Base-by-base conservation (phyloP, 1,284 basidiomycete genomes). In the Termitomyces sp. region DNA sequence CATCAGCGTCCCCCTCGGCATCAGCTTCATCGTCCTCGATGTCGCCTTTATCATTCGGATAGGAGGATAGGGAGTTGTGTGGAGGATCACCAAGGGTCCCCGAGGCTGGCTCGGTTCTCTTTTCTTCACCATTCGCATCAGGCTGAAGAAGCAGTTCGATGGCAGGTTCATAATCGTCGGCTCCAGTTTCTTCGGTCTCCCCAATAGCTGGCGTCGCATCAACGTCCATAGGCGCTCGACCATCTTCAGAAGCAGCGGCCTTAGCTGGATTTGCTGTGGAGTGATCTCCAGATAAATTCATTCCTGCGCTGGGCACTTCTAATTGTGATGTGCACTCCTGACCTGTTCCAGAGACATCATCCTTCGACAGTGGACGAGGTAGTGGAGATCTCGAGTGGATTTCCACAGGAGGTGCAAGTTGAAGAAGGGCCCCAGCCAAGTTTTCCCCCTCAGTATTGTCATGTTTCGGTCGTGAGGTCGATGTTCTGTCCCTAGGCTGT, bases 1-100 rank as follows among this genome's bases (percentile, higher is more conserved):
- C 64, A 51, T 65, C 64, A 26, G 52, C 55, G 24, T 65, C 62
- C 13, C 61, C 62, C 38, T 59, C 58, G 13, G 55, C 58, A 12
- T 59, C 58, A 15, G 47, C 52, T 17, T 57, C 58, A 31, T 42
- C 58, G 7, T 44, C 55, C 13, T 51, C 40, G n/a, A 58, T 50
- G 33, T 48, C 53, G 24, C 48, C 53, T 39, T n/a, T 41, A 19
- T 42, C 36, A n/a, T 24, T 26, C 12, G 3, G 33, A 41, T 19
- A 19, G 8, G 44, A 46, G 3, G 39, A 42, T 10, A 30, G 12
- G 9, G 21, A 8, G 9, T 33, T 12, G 19, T 21, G 49, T 21
- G 50, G 13, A 4, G 30, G 5, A 26, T 17, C n/a, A 15, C 38
- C 24, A 31, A 39, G 28, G 31, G 33, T 6, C 21, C 31, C 17